Conservation (phyloP, 2,329 filamentous ascomycete genomes). For the Sphaceloma murrayae region DNA sequence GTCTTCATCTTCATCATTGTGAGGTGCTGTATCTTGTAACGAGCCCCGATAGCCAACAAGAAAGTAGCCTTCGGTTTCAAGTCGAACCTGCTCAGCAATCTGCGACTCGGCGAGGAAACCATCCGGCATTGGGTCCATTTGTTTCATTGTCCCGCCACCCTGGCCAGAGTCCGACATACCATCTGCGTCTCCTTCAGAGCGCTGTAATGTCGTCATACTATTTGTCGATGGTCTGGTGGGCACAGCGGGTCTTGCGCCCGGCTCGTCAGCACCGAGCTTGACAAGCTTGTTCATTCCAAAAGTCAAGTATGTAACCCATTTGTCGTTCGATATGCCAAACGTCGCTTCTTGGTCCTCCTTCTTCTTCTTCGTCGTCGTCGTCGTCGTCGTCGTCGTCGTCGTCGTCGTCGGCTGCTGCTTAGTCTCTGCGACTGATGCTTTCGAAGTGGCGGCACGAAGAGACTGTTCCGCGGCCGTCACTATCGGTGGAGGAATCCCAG, state of each 20-base stretch:
- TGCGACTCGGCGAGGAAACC: constrained; percentile 48
- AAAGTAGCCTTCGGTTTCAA: constrained; percentile 47
- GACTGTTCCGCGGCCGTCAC: constrained; percentile 37
- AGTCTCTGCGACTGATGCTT: constrained; percentile 24
- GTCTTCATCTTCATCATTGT: constrained; percentile 22
- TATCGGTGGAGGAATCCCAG: constrained; percentile 40
- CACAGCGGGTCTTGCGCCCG: constrained; percentile 19
- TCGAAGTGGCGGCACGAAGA: constrained; percentile 34
- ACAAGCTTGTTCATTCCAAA: constrained; percentile 34
- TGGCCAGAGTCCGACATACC: constrained; percentile 18
- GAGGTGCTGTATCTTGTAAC: constrained; percentile 41
- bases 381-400: no score
- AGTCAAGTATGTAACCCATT: constrained; percentile 43
- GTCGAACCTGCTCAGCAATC: constrained; percentile 43
- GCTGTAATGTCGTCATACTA: constrained; percentile 22
- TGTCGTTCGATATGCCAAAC: constrained; percentile 35
- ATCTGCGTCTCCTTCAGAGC: constrained; percentile 6
- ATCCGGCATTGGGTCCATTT: constrained; percentile 31
- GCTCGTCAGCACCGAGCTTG: constrained; percentile 21
- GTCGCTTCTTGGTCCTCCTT: constrained; percentile 28
- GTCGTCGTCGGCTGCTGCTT: constrained; percentile 7
- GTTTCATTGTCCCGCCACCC: constrained; percentile 20
- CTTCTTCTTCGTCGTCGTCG: no score
- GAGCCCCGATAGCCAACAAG: constrained; percentile 60
- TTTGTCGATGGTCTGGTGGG: constrained; percentile 22